Conservation (phyloP, 192 early-diverging fungal species). For the Cladochytrium replicatum region DNA sequence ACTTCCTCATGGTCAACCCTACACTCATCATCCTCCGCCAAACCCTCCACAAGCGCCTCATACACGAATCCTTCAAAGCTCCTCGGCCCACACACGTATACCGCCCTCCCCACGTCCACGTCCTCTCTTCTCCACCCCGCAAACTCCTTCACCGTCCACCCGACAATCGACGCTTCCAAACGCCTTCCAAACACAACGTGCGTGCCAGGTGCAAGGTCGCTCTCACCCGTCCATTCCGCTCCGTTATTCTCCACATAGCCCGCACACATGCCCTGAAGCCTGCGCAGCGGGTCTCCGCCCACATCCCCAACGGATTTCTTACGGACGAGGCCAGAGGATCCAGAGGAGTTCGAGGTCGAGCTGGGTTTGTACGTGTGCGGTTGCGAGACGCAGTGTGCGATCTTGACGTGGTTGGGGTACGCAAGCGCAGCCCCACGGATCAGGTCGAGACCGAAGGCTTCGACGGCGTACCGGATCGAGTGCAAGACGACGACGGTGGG, state of each 20-base stretch:
- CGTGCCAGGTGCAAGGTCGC: neutral
- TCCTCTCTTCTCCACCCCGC: neutral
- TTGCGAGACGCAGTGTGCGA: too few relatives aligned
- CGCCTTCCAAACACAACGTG: too few relatives aligned
- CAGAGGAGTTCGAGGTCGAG: neutral
- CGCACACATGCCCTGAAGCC: too few relatives aligned
- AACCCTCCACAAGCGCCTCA: neutral
- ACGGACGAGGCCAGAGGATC: neutral
- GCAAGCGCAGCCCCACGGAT: constrained; percentile 11
- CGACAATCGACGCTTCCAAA: neutral
- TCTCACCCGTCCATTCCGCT: neutral
- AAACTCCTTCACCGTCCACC: too few relatives aligned
- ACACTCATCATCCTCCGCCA: too few relatives aligned
- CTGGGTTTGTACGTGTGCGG: too few relatives aligned
- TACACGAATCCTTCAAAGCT: neutral
- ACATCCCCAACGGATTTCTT: neutral
- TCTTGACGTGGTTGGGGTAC: constrained; percentile 12
- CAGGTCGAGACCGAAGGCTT: constrained; percentile 11
- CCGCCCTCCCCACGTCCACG: neutral
- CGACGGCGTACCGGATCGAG: neutral
- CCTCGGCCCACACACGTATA: neutral
- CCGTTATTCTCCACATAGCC: neutral
- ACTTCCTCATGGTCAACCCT: neutral
- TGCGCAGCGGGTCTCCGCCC: neutral
- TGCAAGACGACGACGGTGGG: constrained; percentile 17